Evolutionary conservation across 2,329 filamentous ascomycete genomes (phyloP).

Genomic region (Phialophora expanda): DNA sequence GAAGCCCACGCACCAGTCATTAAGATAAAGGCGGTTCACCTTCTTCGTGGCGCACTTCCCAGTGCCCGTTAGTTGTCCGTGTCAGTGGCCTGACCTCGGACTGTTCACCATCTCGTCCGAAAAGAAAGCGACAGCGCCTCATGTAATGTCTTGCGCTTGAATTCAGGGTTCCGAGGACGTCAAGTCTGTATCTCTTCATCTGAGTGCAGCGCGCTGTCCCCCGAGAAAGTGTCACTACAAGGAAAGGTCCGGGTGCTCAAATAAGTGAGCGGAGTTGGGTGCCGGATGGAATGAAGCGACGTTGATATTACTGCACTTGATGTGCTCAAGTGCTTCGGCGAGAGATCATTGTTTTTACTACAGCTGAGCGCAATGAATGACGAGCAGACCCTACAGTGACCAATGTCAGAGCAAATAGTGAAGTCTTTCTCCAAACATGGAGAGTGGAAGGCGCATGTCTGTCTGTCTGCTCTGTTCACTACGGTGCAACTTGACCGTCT

Average conservation of each 20-base stretch:
- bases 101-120: not conserved
- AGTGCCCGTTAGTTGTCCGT: not conserved
- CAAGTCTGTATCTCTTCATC: not conserved
- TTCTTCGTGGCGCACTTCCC: not conserved
- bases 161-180: not conserved
- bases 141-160: not conserved
- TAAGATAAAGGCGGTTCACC: not conserved
- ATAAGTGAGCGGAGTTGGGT: no score
- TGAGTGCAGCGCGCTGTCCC: not conserved
- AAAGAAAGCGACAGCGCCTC: not conserved
- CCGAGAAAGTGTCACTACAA: not conserved
- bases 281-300: not conserved
- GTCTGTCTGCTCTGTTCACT: not conserved
- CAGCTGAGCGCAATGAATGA: no score
- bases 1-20: not conserved
- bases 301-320: not conserved
- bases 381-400: not conserved
- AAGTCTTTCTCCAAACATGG: not conserved
- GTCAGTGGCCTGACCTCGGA: not conserved
- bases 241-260: not conserved
- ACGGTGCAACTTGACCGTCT: not conserved
- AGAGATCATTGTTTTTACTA: not conserved
- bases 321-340: not conserved
- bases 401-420: not conserved
- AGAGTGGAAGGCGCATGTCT: not conserved